Conservation (phyloP, 352 stramenopile genomes). For the Pseudoperonospora humuli region DNA sequence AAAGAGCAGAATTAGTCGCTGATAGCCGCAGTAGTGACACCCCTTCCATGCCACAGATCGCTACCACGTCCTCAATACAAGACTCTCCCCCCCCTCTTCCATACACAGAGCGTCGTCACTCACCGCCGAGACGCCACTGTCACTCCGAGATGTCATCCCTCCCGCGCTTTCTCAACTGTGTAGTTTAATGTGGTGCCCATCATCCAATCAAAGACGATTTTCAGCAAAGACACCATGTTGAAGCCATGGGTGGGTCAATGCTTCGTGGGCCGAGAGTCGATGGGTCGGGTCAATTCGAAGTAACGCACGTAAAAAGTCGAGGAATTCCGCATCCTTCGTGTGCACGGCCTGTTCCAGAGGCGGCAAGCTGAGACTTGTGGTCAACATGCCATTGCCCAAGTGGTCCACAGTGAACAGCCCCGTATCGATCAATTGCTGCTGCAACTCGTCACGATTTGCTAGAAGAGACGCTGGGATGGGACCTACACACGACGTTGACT, state of each 20-base stretch:
- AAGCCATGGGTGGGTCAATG: slow-evolving; percentile 61
- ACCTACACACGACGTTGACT: slow-evolving; percentile 27
- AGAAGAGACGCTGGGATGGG: slow-evolving; percentile 62
- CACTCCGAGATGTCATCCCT: slow-evolving; percentile 9
- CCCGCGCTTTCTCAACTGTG: slow-evolving; percentile 7
- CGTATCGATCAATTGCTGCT: slow-evolving; percentile 51
- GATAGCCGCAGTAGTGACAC: neutral
- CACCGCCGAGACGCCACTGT: slow-evolving; percentile 16
- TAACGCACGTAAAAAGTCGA: slow-evolving; percentile 59
- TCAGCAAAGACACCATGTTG: slow-evolving; percentile 51
- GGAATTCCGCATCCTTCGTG: slow-evolving; percentile 48
- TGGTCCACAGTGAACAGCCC: slow-evolving; percentile 45
- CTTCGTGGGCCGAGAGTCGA: slow-evolving; percentile 44
- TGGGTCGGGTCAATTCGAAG: slow-evolving; percentile 55
- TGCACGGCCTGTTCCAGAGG: slow-evolving; percentile 49
- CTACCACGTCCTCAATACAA: too few relatives aligned
- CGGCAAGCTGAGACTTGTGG: slow-evolving; percentile 25
- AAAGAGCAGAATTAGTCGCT: slow-evolving; percentile 1
- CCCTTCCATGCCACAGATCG: neutral
- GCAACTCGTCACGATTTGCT: slow-evolving; percentile 34
- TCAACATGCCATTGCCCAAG: slow-evolving; percentile 41
- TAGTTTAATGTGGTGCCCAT: slow-evolving; percentile 3
- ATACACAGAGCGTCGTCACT: slow-evolving; percentile 8
- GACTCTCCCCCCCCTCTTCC: too few relatives aligned
- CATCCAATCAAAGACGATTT: slow-evolving; percentile 27